These are phyloP conservation scores for Talaromyces nanjingensis DNA, from an alignment of 495 filamentous ascomycete genomes.

Conservation along the genomic window DNA sequence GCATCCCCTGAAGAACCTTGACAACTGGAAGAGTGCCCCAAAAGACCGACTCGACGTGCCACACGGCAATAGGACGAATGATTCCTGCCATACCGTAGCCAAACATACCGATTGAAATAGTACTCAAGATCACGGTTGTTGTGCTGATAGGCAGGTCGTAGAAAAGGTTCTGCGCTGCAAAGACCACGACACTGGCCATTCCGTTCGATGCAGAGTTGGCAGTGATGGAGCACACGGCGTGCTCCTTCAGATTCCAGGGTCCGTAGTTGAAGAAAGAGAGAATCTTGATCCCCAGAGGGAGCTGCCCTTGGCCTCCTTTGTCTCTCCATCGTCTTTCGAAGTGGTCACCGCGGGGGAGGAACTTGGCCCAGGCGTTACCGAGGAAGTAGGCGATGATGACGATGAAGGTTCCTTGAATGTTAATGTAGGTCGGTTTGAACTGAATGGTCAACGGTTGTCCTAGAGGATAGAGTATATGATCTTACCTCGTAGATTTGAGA, in stretches of 20 bases:
- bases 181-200: slow-evolving; percentile 12
- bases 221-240: slow-evolving; percentile 24
- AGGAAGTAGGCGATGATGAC: slow-evolving; percentile 36
- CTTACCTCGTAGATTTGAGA: slow-evolving; percentile 33
- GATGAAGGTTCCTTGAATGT: slow-evolving; percentile 28
- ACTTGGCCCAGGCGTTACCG: slow-evolving; percentile 31
- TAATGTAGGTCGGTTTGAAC: slow-evolving; percentile 26
- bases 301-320: slow-evolving; percentile 17
- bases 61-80: slow-evolving; percentile 45
- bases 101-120: slow-evolving; percentile 33
- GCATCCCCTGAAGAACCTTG: slow-evolving; percentile 24
- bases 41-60: slow-evolving; percentile 43
- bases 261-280: slow-evolving; percentile 27
- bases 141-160: slow-evolving; percentile 22
- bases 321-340: slow-evolving; percentile 22
- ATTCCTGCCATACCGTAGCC: slow-evolving; percentile 50
- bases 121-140: slow-evolving; percentile 21
- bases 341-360: slow-evolving; percentile 34
- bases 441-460: neutral
- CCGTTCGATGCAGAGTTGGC: slow-evolving; percentile 23
- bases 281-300: slow-evolving; percentile 13
- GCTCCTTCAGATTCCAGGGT: slow-evolving; percentile 26
- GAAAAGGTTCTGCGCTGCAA: slow-evolving; percentile 27
- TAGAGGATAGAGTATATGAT: too few relatives aligned
- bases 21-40: slow-evolving; percentile 27